A percentile compares a stretch with the other conserved stretches of the same genome.
Conservation (phyloP, 2,329 filamentous ascomycete species). For the Fusarium sp. region DNA sequence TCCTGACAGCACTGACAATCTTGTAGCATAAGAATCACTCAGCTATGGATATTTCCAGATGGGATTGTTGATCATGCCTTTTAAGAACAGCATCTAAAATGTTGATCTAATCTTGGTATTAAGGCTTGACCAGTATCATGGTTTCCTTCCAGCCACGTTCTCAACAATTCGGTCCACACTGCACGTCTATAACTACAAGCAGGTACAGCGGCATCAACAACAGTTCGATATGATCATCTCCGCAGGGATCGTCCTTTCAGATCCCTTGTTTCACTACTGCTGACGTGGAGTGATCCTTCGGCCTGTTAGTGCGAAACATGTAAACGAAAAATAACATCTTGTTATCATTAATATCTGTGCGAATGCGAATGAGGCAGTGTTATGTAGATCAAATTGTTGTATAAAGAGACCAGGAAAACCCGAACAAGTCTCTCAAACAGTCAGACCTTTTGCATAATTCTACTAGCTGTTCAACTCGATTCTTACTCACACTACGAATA, state of each 20-base stretch:
- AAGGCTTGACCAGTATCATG: neutral
- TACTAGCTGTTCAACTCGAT: neutral
- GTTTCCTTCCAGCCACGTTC: neutral
- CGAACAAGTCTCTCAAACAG: neutral
- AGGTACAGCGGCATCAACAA: neutral
- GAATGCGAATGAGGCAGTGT: constrained; percentile 20
- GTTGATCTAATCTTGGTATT: neutral
- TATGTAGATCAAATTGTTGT: neutral
- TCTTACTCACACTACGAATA: neutral
- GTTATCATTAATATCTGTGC: neutral
- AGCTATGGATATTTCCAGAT: neutral
- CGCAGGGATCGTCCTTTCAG: neutral
- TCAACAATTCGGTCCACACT: neutral
- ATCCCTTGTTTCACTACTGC: neutral
- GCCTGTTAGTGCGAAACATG: neutral
- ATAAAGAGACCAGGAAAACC: neutral
- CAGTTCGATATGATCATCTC: neutral
- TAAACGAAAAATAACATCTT: neutral
- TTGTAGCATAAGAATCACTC: too few species aligned
- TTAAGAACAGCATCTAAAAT: fast-evolving
- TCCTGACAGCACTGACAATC: too few species aligned
- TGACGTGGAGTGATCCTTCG: neutral
- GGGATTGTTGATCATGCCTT: neutral
- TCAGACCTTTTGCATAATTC: neutral
- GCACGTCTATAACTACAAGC: neutral